phyloP scores from a whole-genome alignment of 345 rosid genomes.

The Salix dunnii region DNA sequence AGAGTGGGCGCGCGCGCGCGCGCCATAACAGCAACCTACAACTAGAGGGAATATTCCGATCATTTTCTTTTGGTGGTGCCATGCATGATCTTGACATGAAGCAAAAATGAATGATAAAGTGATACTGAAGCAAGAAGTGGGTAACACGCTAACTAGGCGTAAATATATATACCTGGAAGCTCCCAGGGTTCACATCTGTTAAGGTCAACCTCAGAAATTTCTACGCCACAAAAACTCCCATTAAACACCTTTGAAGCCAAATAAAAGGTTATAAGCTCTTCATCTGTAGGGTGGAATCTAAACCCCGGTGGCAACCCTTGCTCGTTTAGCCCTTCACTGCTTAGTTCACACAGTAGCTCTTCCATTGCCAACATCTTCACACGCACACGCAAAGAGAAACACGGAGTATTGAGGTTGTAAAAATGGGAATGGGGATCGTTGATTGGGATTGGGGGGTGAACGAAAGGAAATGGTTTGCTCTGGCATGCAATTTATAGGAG shows the following conservation, averaged over 20 bases:
- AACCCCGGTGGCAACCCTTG: constrained; percentile 93
- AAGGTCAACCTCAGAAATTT: constrained; percentile 85
- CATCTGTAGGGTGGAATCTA: constrained; percentile 94
- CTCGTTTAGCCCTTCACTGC: constrained; percentile 57
- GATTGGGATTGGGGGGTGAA: background rate
- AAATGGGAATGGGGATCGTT: background rate
- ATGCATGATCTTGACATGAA: background rate
- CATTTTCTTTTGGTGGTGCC: background rate
- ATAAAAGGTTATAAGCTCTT: constrained; percentile 87
- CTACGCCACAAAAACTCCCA: constrained; percentile 64
- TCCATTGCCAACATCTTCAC: constrained; percentile 47
- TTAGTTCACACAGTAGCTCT: constrained; percentile 60
- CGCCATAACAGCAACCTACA: background rate
- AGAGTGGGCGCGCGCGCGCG: background rate
- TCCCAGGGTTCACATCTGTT: constrained; percentile 98
- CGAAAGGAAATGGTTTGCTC: background rate
- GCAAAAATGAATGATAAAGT: background rate
- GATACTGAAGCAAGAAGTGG: background rate
- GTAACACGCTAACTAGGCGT: background rate
- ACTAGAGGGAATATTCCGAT: background rate
- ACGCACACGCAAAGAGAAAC: background rate
- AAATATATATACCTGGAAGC: constrained; percentile 63
- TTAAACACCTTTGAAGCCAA: constrained; percentile 80
- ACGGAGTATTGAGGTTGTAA: background rate
- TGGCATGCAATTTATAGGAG: constrained; percentile 26